A percentile compares a stretch with the other conserved stretches of the same genome.
Evolutionary conservation across 306 rosid genomes (phyloP).

Genomic region (Arachis hypogaea): DNA sequence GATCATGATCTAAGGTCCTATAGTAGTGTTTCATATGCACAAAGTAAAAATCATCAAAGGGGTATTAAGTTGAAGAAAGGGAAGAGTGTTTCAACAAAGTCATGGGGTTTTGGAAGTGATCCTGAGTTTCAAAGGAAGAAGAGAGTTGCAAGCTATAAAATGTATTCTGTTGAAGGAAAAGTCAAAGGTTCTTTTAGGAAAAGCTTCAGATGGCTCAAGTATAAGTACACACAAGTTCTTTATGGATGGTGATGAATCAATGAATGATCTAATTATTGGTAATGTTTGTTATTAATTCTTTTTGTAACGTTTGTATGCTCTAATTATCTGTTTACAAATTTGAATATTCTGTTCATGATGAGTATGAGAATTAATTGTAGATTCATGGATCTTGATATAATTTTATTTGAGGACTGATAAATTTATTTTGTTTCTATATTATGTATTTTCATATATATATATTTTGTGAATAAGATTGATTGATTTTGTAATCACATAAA

Average conservation of each 20-base stretch:
- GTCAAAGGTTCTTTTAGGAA: constrained; percentile 75
- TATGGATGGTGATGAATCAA: constrained; percentile 61
- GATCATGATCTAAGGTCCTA: constrained; percentile 51
- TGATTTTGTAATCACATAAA: no score
- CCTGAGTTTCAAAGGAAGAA: constrained; percentile 85
- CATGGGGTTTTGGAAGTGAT: constrained; percentile 52
- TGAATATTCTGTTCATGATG: constrained; percentile 9
- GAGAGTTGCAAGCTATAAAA: constrained; percentile 77
- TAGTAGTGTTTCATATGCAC: constrained; percentile 52
- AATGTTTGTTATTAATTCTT: no score
- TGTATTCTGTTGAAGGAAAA: constrained; percentile 78
- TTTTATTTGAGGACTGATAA: not conserved
- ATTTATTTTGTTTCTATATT: no score
- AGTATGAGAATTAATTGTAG: constrained; percentile 2
- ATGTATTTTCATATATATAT: no score
- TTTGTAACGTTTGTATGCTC: no score
- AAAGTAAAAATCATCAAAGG: constrained; percentile 51
- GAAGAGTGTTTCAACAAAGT: constrained; percentile 51
- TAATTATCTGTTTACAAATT: not conserved
- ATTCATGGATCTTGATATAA: constrained; percentile 27
- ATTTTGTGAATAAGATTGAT: no score
- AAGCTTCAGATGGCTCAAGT: constrained; percentile 81
- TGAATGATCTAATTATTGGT: no score
- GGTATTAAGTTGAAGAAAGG: constrained; percentile 61
- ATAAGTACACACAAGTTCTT: constrained; percentile 61